A percentile compares a stretch with the other conserved stretches of the same genome.
Evolutionary conservation across 495 filamentous ascomycete genomes (phyloP).

Genomic region (Cercophora scortea): DNA sequence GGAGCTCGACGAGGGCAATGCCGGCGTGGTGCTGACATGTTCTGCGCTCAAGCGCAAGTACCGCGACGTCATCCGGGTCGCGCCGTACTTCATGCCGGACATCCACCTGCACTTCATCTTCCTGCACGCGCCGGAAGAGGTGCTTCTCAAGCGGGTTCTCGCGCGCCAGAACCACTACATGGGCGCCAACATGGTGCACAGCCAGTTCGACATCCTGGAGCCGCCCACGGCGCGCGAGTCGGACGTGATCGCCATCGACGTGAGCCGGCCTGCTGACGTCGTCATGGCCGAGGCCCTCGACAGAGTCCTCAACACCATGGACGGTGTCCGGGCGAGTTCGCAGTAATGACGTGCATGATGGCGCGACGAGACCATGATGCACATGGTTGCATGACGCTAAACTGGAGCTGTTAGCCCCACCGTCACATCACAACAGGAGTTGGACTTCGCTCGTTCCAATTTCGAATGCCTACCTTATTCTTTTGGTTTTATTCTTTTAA

Average conservation of each 20-base stretch:
- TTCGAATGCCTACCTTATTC: not conserved
- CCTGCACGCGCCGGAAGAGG: constrained; percentile 65
- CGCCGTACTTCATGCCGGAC: constrained; percentile 65
- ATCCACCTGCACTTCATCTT: constrained; percentile 91
- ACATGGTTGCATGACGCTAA: constrained; percentile 5
- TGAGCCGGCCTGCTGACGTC: constrained; percentile 52
- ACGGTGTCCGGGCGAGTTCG: constrained; percentile 5
- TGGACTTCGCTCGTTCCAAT: not conserved
- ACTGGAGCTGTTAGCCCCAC: not conserved
- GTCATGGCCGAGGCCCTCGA: constrained; percentile 60
- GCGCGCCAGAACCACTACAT: constrained; percentile 83
- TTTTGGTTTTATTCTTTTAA: not conserved
- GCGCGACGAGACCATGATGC: not conserved
- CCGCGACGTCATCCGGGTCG: constrained; percentile 90
- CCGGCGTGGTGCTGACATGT: constrained; percentile 91
- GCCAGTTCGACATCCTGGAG: constrained; percentile 80
- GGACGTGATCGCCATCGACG: constrained; percentile 81
- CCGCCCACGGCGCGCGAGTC: constrained; percentile 68
- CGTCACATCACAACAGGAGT: not conserved
- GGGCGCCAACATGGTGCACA: constrained; percentile 95
- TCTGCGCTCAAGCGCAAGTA: constrained; percentile 95
- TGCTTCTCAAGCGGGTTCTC: constrained; percentile 66
- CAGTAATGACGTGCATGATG: constrained; percentile 10
- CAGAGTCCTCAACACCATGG: constrained; percentile 38
- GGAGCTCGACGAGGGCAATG: constrained; percentile 47